phyloP scores from a whole-genome alignment of 2,329 filamentous ascomycete genomes.

The Fusarium sp. region DNA sequence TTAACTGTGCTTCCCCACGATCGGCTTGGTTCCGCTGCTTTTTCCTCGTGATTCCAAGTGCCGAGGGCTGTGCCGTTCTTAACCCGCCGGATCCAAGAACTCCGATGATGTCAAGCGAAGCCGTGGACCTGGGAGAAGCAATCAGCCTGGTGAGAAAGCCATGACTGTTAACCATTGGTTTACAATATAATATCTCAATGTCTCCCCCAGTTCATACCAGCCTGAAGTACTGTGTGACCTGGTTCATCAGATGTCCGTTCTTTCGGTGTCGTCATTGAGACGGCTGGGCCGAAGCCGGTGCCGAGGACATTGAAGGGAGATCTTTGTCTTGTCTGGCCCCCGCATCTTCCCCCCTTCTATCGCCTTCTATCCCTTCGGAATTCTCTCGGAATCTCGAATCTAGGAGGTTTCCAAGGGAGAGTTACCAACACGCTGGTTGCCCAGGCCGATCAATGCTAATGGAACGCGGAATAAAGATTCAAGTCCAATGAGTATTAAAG shows the following conservation, averaged over 20 bases:
- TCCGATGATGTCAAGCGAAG: not conserved
- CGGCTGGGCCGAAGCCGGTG: conserved; percentile 1
- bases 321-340: not conserved
- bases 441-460: not conserved
- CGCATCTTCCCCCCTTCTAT: not conserved
- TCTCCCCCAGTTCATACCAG: not conserved
- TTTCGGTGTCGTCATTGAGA: not conserved
- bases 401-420: not conserved
- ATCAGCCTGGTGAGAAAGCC: not conserved
- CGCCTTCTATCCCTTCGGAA: not conserved
- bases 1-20: not conserved
- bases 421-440: not conserved
- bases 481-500: not conserved
- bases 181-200: not conserved
- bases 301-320: conserved; percentile 1
- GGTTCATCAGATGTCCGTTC: not conserved
- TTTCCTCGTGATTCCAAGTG: conserved; percentile 13
- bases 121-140: not conserved
- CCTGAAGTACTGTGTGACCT: not conserved
- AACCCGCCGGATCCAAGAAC: not conserved
- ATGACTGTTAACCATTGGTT: not conserved
- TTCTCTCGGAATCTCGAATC: not conserved
- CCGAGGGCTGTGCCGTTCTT: conserved; percentile 14
- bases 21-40: conserved; percentile 4
- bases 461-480: conserved; percentile 3